Base-by-base conservation (phyloP, 2,329 filamentous ascomycete genomes). In the Capronia epimyces region DNA sequence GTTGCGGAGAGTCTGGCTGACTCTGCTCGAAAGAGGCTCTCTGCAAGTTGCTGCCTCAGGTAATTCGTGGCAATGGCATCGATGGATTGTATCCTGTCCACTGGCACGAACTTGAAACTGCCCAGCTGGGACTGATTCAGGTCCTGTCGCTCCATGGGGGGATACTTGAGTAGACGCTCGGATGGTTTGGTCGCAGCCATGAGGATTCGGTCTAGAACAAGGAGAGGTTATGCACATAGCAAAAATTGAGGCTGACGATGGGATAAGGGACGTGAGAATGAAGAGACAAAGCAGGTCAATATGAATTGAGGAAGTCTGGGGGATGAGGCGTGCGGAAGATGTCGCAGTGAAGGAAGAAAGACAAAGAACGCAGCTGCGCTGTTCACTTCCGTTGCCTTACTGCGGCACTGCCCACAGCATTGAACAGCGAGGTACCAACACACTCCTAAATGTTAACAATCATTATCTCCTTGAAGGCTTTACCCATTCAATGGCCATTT, bases 101-200 rank as follows among this genome's bases (percentile, higher is more conserved):
- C 55, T 3, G 57, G 59, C 22, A 52, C 58, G 46, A 62, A 60
- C 25, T 61, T 62, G 58, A 62, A 62, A 44, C 57, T 60, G 31
- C 59, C 59, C 32, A 62, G 50, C 36, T 62, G 59, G 20, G 51
- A 52, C 43, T 62, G 59, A 27, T 58, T 59, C 18, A 62, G 52
- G 46, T 62, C 58, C 42, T 62, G 59, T 44, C 59, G 42, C 48
- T 60, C 58, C 56, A 62, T 60, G 25, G 48, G 47, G 36, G 56
- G 59, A 25, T 62, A 60, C 21, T 52, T 61, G 52, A 57, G 50
- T 27, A 52, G 48, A 22, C 49, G 49, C 37, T 55, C 49, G 44
- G 43, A 40, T n/a, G 44, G 39, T n/a, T 44, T 44, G 41, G 12
- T 52, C 16, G 32, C 34, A 29, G 47, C 20, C 48, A 55, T 55